A percentile compares a stretch with the other conserved stretches of the same genome.
phyloP scores from a whole-genome alignment of 192 early-diverging fungal species.

The Coemansia sp. region DNA sequence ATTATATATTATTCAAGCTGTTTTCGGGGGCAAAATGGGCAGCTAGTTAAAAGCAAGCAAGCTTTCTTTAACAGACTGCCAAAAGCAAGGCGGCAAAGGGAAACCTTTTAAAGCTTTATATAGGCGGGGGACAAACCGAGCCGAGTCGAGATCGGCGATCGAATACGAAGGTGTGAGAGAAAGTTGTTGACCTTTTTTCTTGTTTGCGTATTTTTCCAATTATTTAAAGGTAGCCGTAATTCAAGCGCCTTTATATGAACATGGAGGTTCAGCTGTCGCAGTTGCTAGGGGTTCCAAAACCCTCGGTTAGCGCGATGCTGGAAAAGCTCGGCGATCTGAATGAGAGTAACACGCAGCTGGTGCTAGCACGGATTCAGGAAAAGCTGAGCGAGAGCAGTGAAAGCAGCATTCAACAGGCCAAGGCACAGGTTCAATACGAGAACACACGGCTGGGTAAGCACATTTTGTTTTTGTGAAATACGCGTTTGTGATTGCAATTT shows the following conservation, averaged over 20 bases:
- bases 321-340: slow-evolving; percentile 20
- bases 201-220: slow-evolving; percentile 1
- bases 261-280: slow-evolving; percentile 33
- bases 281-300: slow-evolving; percentile 28
- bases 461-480: slow-evolving; percentile 29
- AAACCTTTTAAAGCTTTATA: too few species aligned
- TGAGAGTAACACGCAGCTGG: slow-evolving; percentile 11
- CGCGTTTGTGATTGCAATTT: slow-evolving; percentile 16
- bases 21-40: too few species aligned
- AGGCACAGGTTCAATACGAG: slow-evolving; percentile 47
- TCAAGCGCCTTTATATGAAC: background rate
- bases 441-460: slow-evolving; percentile 52
- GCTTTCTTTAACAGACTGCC: too few species aligned
- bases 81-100: too few species aligned
- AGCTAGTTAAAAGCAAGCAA: too few species aligned
- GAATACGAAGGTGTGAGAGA: background rate
- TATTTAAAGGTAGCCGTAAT: background rate
- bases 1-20: too few species aligned
- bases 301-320: slow-evolving; percentile 21
- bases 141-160: background rate
- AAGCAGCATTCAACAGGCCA: slow-evolving; percentile 15
- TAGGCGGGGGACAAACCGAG: background rate
- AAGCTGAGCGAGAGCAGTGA: slow-evolving; percentile 11
- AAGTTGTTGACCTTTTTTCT: background rate
- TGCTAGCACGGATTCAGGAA: slow-evolving; percentile 19